Evolutionary conservation across 2,329 filamentous ascomycete genomes (phyloP).

Genomic region (Trichoderma citrinoviride): DNA sequence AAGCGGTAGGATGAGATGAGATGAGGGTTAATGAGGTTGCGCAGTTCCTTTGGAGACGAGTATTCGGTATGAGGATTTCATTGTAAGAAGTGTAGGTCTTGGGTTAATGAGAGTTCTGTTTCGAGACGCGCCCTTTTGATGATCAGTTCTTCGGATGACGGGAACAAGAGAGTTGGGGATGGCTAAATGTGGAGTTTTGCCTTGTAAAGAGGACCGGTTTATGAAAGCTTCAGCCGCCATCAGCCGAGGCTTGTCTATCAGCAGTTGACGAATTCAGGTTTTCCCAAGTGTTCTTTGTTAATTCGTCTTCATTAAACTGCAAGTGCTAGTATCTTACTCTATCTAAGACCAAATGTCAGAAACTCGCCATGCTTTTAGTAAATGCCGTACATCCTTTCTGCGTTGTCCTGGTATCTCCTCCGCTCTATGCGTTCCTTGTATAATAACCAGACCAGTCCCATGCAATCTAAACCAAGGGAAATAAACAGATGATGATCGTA

Average conservation of each 20-base stretch:
- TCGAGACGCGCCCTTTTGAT: slow-evolving; percentile 2
- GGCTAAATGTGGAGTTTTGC: not conserved
- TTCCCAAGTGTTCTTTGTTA: not conserved
- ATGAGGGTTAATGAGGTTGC: not conserved
- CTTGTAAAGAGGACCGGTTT: not conserved
- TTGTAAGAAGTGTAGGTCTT: too few species aligned
- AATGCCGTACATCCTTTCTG: not conserved
- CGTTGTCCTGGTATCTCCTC: slow-evolving; percentile 5
- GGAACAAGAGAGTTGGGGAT: not conserved
- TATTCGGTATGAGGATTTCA: too few species aligned
- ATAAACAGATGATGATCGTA: too few species aligned
- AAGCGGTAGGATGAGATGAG: not conserved
- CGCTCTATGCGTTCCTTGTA: not conserved
- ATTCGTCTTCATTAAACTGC: not conserved
- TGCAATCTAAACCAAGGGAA: not conserved
- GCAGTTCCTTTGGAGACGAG: not conserved
- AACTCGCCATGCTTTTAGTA: not conserved
- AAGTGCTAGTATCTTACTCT: not conserved
- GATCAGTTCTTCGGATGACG: not conserved
- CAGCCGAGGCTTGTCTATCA: not conserved
- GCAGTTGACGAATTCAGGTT: not conserved
- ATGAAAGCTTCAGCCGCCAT: slow-evolving; percentile 6
- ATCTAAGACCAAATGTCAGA: not conserved
- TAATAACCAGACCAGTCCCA: not conserved
- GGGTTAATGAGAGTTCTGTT: too few species aligned